Conservation (phyloP, 306 rosid genomes). For the Cotoneaster glaucophyllus region DNA sequence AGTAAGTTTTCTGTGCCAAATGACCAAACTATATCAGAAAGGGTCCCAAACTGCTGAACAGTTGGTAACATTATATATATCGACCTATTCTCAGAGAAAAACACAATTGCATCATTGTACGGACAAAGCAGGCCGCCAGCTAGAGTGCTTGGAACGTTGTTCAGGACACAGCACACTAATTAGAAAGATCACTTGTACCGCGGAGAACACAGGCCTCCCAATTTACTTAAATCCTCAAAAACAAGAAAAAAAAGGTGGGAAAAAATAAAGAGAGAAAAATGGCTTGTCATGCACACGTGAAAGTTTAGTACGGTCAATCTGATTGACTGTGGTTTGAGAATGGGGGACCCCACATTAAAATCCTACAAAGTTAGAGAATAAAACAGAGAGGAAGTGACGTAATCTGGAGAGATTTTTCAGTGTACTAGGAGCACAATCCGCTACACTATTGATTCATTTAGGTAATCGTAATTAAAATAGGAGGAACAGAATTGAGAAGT, state of each 20-base stretch:
- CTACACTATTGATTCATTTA: no score
- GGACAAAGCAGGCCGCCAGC: conserved; percentile 32
- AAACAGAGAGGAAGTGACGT: conserved; percentile 10
- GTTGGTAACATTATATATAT: conserved; percentile 19
- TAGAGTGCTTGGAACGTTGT: conserved; percentile 53
- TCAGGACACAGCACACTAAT: conserved; percentile 47
- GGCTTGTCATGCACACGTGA: conserved; percentile 39
- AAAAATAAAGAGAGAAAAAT: conserved; percentile 6
- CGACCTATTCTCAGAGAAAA: conserved; percentile 23
- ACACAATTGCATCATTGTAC: conserved; percentile 40
- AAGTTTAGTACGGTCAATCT: conserved; percentile 21
- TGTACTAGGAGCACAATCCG: no score
- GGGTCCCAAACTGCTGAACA: conserved; percentile 2
- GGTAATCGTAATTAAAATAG: no score
- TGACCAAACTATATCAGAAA: not conserved
- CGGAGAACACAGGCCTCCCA: conserved; percentile 23
- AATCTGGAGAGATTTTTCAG: not conserved
- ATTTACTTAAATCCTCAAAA: conserved; percentile 10
- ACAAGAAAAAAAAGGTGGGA: not conserved
- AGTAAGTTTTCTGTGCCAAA: not conserved
- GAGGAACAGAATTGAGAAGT: no score
- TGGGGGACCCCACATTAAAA: conserved; percentile 31
- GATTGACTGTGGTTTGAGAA: conserved; percentile 34
- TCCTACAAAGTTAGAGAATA: conserved; percentile 19
- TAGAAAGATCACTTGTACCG: conserved; percentile 20